Evolutionary conservation across 2,329 filamentous ascomycete genomes (phyloP).

Genomic region (Neopestalotiopsis rosae): DNA sequence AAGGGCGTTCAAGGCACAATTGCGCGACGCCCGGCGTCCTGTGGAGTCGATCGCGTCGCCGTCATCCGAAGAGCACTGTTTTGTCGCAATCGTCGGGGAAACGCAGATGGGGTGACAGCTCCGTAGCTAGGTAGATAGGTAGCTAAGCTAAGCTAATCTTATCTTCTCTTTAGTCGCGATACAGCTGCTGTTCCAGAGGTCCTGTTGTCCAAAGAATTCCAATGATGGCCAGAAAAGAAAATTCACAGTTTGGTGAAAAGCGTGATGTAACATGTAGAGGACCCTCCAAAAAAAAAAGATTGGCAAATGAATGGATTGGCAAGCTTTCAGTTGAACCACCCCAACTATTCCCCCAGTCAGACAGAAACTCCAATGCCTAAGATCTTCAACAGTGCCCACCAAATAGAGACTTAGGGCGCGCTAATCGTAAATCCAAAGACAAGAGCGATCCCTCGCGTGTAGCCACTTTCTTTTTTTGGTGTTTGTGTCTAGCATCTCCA

Average conservation of each 20-base stretch:
- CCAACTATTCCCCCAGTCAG: neutral
- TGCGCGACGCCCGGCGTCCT: slow-evolving; percentile 14
- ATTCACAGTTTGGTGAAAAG: neutral
- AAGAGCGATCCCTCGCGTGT: neutral
- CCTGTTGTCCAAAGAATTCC: neutral
- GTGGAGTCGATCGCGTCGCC: slow-evolving; percentile 13
- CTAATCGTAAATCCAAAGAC: neutral
- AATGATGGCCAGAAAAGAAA: neutral
- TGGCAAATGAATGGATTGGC: neutral
- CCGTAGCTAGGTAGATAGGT: no score
- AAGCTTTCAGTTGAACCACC: neutral
- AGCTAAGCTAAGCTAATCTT: no score
- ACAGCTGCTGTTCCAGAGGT: no score
- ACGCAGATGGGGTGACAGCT: neutral
- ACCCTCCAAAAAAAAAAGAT: neutral
- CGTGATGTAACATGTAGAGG: neutral
- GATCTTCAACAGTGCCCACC: neutral
- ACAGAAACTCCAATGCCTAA: neutral
- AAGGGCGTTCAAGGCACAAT: neutral
- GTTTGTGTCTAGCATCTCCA: neutral
- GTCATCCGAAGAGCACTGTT: slow-evolving; percentile 12
- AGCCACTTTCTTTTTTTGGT: neutral
- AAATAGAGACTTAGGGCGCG: neutral
- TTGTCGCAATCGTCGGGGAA: neutral
- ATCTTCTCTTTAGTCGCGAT: no score